These are phyloP conservation scores for Vigna hirtella DNA, from an alignment of 306 rosid species.

Conservation along the genomic window DNA sequence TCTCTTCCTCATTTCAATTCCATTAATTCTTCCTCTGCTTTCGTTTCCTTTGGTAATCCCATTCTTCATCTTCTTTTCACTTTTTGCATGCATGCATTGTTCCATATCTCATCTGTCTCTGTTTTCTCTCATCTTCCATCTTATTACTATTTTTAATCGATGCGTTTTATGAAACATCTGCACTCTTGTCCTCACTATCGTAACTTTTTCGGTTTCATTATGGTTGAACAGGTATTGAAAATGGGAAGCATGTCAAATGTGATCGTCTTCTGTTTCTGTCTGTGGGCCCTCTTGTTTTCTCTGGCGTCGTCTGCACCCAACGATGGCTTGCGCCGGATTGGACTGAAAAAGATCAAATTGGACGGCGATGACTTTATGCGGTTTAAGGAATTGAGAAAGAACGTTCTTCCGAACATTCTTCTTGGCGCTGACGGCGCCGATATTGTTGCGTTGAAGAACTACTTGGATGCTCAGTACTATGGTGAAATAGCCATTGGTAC, in stretches of 20 bases:
- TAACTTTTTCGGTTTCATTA: constrained; percentile 10
- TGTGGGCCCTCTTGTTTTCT: constrained; percentile 59
- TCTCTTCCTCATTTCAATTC: constrained; percentile 31
- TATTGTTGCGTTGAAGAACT: constrained; percentile 74
- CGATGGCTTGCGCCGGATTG: constrained; percentile 73
- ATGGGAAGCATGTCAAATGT: constrained; percentile 61
- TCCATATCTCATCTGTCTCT: not conserved
- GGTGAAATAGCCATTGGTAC: constrained; percentile 87
- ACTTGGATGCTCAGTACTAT: constrained; percentile 92
- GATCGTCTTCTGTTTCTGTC: constrained; percentile 52
- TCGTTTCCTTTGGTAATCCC: not conserved
- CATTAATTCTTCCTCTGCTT: not conserved
- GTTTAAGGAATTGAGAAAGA: constrained; percentile 52
- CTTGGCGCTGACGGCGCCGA: constrained; percentile 50
- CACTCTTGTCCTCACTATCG: not conserved
- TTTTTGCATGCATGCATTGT: not conserved
- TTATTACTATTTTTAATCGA: not conserved
- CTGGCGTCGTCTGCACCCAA: constrained; percentile 54
- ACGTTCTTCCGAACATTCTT: constrained; percentile 43
- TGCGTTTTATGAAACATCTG: not conserved
- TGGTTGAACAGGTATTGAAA: constrained; percentile 45
- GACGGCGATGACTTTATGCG: constrained; percentile 53
- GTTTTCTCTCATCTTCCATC: not conserved
- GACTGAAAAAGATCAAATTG: constrained; percentile 65
- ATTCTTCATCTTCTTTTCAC: not conserved